Conservation (phyloP, 176 grass and related monocot species). For the Chrysopogon serrulatus region DNA sequence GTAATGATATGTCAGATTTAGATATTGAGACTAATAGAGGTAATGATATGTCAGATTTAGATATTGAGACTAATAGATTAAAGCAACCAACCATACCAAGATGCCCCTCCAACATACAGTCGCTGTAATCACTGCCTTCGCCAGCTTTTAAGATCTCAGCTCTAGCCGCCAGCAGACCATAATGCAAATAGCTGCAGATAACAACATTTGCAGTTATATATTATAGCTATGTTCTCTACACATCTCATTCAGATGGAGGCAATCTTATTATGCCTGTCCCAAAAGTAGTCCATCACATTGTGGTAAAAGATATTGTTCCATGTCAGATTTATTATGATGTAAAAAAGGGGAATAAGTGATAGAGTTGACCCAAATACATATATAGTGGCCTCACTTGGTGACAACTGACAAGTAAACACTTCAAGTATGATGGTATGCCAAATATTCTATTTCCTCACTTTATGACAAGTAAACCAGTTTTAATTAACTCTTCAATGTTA, state of each 20-base stretch:
- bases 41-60: background rate
- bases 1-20: too few relatives aligned
- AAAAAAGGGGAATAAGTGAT: background rate
- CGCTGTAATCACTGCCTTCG: constrained; percentile 50
- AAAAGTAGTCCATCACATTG: background rate
- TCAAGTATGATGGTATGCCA: background rate
- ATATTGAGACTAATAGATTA: constrained; percentile 4
- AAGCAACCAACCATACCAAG: constrained; percentile 46
- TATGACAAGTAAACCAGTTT: background rate
- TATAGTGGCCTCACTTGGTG: background rate
- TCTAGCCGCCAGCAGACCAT: constrained; percentile 93
- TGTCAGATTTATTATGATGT: background rate
- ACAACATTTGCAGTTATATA: constrained; percentile 16
- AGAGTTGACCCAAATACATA: background rate
- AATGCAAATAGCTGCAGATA: constrained; percentile 81
- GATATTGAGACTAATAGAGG: background rate
- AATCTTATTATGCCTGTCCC: constrained; percentile 9
- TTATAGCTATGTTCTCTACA: background rate
- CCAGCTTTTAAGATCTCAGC: constrained; percentile 81
- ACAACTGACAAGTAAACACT: too few relatives aligned
- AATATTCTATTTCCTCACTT: background rate
- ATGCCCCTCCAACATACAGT: constrained; percentile 83
- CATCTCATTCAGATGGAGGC: background rate
- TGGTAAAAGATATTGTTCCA: constrained; percentile 1
- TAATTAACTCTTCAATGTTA: constrained; percentile 16